phyloP scores from a whole-genome alignment of 2,329 filamentous ascomycete genomes.

The Neocatenulostroma microsporum region DNA sequence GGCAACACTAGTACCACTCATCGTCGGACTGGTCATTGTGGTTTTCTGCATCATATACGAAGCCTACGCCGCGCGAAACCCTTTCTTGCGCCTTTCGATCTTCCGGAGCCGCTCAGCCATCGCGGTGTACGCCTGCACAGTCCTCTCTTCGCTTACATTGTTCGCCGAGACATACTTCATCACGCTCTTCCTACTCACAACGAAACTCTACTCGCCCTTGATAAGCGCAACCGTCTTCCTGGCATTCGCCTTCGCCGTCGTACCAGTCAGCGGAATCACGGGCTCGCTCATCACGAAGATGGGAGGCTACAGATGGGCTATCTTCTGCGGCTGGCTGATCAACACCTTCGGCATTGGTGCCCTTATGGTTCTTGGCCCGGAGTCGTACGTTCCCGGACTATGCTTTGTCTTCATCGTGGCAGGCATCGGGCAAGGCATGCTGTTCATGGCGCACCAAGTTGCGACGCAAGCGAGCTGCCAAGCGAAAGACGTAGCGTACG shows the following conservation, averaged over 20 bases:
- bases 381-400: slow-evolving; percentile 35
- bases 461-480: slow-evolving; percentile 34
- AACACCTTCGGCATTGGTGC: slow-evolving; percentile 38
- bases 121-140: slow-evolving; percentile 24
- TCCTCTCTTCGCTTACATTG: slow-evolving; percentile 26
- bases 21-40: slow-evolving; percentile 28
- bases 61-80: slow-evolving; percentile 15
- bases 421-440: slow-evolving; percentile 37
- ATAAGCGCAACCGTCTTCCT: slow-evolving; percentile 34
- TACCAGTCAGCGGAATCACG: slow-evolving; percentile 19
- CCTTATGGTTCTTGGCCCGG: slow-evolving; percentile 33
- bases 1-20: slow-evolving; percentile 30
- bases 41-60: slow-evolving; percentile 19
- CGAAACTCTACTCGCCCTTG: slow-evolving; percentile 33
- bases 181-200: slow-evolving; percentile 36
- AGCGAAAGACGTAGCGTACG: slow-evolving; percentile 29
- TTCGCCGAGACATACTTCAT: slow-evolving; percentile 34
- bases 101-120: slow-evolving; percentile 25
- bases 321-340: slow-evolving; percentile 25
- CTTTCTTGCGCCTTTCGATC: slow-evolving; percentile 26
- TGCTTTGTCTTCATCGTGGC: slow-evolving; percentile 37
- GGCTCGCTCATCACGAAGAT: slow-evolving; percentile 26
- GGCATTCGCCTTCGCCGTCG: slow-evolving; percentile 25
- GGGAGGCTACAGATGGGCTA: slow-evolving; percentile 22
- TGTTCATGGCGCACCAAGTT: slow-evolving; percentile 37